These are phyloP conservation scores for Talaromyces thailandensis DNA, from an alignment of 495 filamentous ascomycete genomes.

Conservation along the genomic window DNA sequence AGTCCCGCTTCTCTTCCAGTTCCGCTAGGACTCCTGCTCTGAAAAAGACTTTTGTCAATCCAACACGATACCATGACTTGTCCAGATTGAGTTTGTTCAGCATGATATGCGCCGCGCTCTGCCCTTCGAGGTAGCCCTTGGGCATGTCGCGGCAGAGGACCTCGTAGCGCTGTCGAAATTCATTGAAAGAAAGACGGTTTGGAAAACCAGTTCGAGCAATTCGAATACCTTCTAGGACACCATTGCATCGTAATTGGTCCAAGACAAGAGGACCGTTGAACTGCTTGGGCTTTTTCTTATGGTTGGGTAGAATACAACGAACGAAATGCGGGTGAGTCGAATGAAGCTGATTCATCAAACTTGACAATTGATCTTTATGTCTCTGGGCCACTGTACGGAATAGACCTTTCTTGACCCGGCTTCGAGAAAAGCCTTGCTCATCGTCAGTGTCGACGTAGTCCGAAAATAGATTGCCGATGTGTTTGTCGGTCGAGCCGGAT, in stretches of 20 bases:
- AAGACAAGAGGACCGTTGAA: conserved; percentile 82
- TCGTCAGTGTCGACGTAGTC: conserved; percentile 76
- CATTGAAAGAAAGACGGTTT: conserved; percentile 82
- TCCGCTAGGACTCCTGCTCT: conserved; percentile 92
- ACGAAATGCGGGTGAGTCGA: conserved; percentile 98
- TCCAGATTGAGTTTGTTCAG: conserved; percentile 84
- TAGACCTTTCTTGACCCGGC: conserved; percentile 90
- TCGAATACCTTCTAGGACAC: conserved; percentile 95
- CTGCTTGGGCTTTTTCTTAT: conserved; percentile 95
- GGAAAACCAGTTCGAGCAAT: conserved; percentile 99
- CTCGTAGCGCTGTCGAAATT: conserved; percentile 94
- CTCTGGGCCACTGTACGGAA: conserved; percentile 96
- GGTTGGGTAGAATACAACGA: conserved; percentile 94
- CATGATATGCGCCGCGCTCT: conserved; percentile 75
- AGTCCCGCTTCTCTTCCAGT: conserved; percentile 88
- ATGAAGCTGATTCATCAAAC: conserved; percentile 89
- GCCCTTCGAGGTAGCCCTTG: conserved; percentile 84
- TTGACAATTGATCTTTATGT: conserved; percentile 94
- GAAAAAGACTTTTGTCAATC: conserved; percentile 97
- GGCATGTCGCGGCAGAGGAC: conserved; percentile 89
- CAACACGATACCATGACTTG: conserved; percentile 78
- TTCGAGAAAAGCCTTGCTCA: conserved; percentile 52
- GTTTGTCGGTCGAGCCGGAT: conserved; percentile 68
- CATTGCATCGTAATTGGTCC: conserved; percentile 95
- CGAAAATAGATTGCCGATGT: conserved; percentile 76